Evolutionary conservation across 768 basidiomycete genomes (phyloP).

Genomic region (Melanogaster broomeanus): DNA sequence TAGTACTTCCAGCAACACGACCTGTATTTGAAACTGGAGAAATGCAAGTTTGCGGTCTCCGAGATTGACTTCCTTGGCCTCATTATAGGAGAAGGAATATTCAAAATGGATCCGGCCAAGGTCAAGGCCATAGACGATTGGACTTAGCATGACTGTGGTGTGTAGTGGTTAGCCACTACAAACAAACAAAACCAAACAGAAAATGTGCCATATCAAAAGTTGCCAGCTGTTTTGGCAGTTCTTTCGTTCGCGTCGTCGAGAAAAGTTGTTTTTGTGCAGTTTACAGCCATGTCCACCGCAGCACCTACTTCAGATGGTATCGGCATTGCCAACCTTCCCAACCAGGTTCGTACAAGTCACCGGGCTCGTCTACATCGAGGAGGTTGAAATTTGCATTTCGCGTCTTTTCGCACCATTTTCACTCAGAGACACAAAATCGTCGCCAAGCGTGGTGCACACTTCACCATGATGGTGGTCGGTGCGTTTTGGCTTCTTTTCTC

Average conservation of each 20-base stretch:
- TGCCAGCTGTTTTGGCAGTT: constrained; percentile 16
- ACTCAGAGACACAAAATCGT: constrained; percentile 97
- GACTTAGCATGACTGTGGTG: no score
- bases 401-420: constrained; percentile 10
- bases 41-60: no score
- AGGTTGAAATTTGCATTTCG: neutral
- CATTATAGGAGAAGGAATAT: no score
- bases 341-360: constrained; percentile 69
- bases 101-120: no score
- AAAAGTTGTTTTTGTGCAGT: constrained; percentile 7
- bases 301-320: constrained; percentile 66
- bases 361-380: neutral
- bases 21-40: no score
- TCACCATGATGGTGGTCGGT: constrained; percentile 99
- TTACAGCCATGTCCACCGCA: constrained; percentile 27
- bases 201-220: constrained; percentile 22
- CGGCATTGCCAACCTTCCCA: constrained; percentile 95
- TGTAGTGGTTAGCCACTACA: constrained; percentile 17
- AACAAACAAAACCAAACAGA: constrained; percentile 27
- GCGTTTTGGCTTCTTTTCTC: neutral
- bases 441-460: constrained; percentile 94
- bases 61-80: no score
- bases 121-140: no score
- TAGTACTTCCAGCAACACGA: no score
- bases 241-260: constrained; percentile 20